Evolutionary conservation across 2,329 filamentous ascomycete species (phyloP), one percentile per base, ranked within the genome.

Genomic region (Cercospora sp.): DNA sequence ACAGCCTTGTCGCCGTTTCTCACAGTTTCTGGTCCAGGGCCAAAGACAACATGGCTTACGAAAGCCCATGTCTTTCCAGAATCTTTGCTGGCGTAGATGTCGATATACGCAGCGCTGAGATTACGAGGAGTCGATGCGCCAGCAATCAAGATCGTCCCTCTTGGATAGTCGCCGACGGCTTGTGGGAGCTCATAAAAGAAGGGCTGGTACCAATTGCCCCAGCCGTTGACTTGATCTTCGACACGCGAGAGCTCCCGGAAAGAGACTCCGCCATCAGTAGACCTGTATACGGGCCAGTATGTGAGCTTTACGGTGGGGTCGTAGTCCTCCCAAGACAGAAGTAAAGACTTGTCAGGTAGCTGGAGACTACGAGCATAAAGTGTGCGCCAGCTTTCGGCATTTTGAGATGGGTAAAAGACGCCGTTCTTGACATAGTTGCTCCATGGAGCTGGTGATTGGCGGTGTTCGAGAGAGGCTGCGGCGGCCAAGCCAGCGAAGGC

Each of bases 191-290:
- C 84, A 73, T 90, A 91, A 13, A 92, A 81, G 76, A 87, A 86
- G 0, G 90, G 90, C 73, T 92, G 90, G 74, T 91, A 91, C 31
- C 88, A 84, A 64, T 91, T 77, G 20, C 90, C 90, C 81, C 86
- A 88, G 51, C 84, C 84, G 71, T 90, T 89, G 31, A 85, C 86
- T 60, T 85, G 83, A 75, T 92, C 90, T 13, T 86, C 81, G 9
- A 92, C 86, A 16, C 83, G 83, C 4, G 88, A 87, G 60, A 90
- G 81, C 75, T 90, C 85, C 16, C 82, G 81, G 90, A 90, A 92
- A 1, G 85, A 88, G 20, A 76, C 74, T 10, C 82, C 75, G 69
- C 79, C 74, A 77, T 86, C 83, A 68, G 74, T 79, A 73, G 79
- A 85, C 73, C 76, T 80, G 73, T 79, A 84, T 71, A 84, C 81